A percentile compares a stretch with the other conserved stretches of the same genome.
phyloP scores from a whole-genome alignment of 352 stramenopile genomes.

The Peronospora belbahrii region DNA sequence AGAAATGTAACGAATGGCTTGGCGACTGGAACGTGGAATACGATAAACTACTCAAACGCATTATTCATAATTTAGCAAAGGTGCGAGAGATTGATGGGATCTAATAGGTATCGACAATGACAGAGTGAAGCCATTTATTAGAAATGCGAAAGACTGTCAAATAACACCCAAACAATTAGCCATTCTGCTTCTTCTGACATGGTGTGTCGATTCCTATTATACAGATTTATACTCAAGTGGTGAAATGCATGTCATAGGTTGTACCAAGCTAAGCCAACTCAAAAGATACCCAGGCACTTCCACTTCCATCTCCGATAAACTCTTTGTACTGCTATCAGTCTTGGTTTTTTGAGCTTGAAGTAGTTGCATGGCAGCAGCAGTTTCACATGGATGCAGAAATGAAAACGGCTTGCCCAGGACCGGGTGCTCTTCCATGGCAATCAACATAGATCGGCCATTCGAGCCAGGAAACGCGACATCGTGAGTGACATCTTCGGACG shows the following conservation, averaged over 20 bases:
- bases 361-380: conserved; percentile 51
- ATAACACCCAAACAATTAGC: no score
- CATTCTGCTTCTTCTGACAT: no score
- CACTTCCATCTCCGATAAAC: neutral
- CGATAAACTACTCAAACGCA: neutral
- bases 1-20: conserved; percentile 18
- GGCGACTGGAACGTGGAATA: neutral
- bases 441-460: conserved; percentile 24
- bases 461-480: conserved; percentile 32
- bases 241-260: conserved; percentile 48
- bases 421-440: conserved; percentile 63
- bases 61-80: neutral
- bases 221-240: conserved; percentile 32
- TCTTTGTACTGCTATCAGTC: neutral
- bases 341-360: conserved; percentile 30
- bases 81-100: neutral
- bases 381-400: conserved; percentile 78
- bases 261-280: conserved; percentile 72
- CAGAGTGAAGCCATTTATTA: no score
- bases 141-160: no score
- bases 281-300: conserved; percentile 36
- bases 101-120: no score
- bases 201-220: conserved; percentile 18
- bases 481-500: conserved; percentile 10
- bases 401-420: conserved; percentile 60